Evolutionary conservation across 805 yeast species (phyloP).

Genomic region (Candida lessepsii): DNA sequence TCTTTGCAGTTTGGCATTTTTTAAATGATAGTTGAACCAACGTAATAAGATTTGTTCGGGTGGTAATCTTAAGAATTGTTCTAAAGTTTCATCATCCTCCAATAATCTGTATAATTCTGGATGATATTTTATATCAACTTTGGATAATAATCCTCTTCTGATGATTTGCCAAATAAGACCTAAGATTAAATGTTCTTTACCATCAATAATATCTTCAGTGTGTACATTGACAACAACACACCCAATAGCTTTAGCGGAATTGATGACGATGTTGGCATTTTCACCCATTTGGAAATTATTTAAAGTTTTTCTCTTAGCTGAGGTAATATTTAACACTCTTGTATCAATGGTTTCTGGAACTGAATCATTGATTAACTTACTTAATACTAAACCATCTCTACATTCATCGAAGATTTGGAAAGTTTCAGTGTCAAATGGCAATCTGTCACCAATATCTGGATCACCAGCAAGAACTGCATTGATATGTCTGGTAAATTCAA

Average conservation of each 20-base stretch:
- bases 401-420: conserved; percentile 97
- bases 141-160: conserved; percentile 90
- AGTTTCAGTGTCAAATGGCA: conserved; percentile 90
- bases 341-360: conserved; percentile 99
- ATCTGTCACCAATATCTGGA: conserved; percentile 72
- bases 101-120: conserved; percentile 93
- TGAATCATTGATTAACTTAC: conserved; percentile 93
- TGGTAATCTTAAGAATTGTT: conserved; percentile 92
- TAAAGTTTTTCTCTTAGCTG: conserved; percentile 65
- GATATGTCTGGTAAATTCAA: conserved; percentile 94
- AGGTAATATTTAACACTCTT: conserved; percentile 89
- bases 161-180: conserved; percentile 97
- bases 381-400: conserved; percentile 88
- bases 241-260: conserved; percentile 98
- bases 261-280: conserved; percentile 95
- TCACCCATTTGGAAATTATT: conserved; percentile 95
- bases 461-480: conserved; percentile 91
- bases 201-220: conserved; percentile 92
- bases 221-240: conserved; percentile 96
- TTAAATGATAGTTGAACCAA: conserved; percentile 96
- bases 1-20: conserved; percentile 87
- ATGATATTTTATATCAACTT: conserved; percentile 93
- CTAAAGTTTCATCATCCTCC: conserved; percentile 95
- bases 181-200: conserved; percentile 85
- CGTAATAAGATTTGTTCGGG: conserved; percentile 96